These are phyloP conservation scores for Botryotinia convoluta DNA, from an alignment of 2,329 filamentous ascomycete species.

Conservation along the genomic window DNA sequence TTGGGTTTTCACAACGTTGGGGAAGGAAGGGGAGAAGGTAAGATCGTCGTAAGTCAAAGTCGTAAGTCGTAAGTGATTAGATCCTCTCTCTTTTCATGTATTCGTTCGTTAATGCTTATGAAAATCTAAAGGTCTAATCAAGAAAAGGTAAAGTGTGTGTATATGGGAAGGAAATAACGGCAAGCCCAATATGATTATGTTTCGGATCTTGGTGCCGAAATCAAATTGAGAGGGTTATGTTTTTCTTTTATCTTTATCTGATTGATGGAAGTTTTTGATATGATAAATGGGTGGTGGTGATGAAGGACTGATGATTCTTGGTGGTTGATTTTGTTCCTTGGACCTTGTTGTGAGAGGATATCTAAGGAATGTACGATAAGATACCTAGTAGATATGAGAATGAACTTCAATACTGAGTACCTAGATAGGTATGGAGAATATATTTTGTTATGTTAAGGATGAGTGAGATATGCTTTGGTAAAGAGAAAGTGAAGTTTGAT, in stretches of 20 bases:
- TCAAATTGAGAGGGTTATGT: neutral
- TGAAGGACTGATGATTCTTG: neutral
- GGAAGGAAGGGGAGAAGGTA: neutral
- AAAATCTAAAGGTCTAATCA: neutral
- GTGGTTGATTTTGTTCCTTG: neutral
- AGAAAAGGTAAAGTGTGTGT: neutral
- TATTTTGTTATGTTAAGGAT: neutral
- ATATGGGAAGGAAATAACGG: neutral
- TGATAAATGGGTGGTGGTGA: neutral
- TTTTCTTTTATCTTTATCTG: neutral
- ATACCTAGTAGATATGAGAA: neutral
- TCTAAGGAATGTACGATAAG: neutral
- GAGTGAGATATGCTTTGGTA: neutral
- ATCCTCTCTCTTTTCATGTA: neutral
- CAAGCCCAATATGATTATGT: neutral
- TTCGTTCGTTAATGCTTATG: neutral
- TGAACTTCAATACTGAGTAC: neutral
- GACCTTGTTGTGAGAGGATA: neutral
- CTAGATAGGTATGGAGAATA: neutral
- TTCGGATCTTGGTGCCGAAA: neutral
- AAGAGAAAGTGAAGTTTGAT: no score
- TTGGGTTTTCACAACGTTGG: neutral
- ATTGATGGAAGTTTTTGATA: neutral
- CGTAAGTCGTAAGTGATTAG: neutral
- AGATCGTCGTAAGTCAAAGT: neutral